Conservation (phyloP, 2,329 filamentous ascomycete genomes). For the Metarhizium guizhouense region DNA sequence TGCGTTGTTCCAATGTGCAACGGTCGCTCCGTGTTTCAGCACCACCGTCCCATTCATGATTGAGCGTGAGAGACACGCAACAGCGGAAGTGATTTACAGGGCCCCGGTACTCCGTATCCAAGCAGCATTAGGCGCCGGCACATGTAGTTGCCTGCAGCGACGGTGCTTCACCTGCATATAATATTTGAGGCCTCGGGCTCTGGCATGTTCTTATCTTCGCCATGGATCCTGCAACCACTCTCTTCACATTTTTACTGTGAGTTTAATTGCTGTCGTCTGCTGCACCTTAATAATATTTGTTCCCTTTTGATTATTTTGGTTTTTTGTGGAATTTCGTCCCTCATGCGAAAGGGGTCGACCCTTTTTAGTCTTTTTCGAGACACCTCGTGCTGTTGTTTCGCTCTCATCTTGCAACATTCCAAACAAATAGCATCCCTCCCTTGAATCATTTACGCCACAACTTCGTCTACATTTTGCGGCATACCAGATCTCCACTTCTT, state of each 20-base stretch:
- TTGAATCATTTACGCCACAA: not conserved
- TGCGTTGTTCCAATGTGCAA: conserved; percentile 10
- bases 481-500: not conserved
- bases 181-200: not conserved
- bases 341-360: not conserved
- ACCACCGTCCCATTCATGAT: conserved; percentile 1
- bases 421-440: not conserved
- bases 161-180: not conserved
- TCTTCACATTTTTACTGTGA: conserved; percentile 62
- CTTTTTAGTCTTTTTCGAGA: not conserved
- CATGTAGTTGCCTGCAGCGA: not conserved
- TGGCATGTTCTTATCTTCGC: conserved; percentile 1
- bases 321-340: not conserved
- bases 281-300: not conserved
- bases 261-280: conserved; percentile 14
- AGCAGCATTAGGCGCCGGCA: not conserved
- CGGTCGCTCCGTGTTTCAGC: conserved; percentile 8
- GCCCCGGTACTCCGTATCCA: not conserved
- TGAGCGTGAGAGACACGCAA: not conserved
- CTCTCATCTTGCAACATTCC: not conserved
- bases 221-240: conserved; percentile 55
- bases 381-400: not conserved
- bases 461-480: not conserved
- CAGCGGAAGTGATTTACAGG: not conserved
- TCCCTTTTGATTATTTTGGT: not conserved